Evolutionary conservation across 495 filamentous ascomycete species (phyloP).

Genomic region (Aspergillus wentii): DNA sequence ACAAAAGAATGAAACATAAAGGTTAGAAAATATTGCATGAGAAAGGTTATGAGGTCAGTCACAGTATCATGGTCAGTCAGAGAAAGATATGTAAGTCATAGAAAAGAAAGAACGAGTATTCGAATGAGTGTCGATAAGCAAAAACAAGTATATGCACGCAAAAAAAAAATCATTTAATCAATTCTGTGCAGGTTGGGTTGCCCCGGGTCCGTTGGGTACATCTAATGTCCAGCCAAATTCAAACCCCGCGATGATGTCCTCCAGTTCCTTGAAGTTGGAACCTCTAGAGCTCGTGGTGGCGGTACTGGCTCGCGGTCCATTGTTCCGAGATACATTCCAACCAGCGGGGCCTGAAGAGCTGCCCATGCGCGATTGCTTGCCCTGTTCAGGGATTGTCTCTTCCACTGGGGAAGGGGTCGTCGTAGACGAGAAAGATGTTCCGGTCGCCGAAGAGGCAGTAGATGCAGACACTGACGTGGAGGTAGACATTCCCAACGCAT

Average conservation of each 20-base stretch:
- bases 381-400: not conserved
- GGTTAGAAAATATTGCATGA: too few species aligned
- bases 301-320: too few species aligned
- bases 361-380: not conserved
- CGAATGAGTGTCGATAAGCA: not conserved
- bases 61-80: too few species aligned
- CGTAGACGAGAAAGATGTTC: constrained; percentile 12
- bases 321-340: too few species aligned
- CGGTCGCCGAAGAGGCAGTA: constrained; percentile 5
- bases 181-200: not conserved
- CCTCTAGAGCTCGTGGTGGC: too few species aligned
- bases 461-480: constrained; percentile 10
- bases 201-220: too few species aligned
- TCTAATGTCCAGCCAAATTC: constrained; percentile 35
- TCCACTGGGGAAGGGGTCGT: constrained; percentile 2
- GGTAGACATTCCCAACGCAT: constrained; percentile 16
- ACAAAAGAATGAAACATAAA: too few species aligned
- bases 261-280: constrained; percentile 23
- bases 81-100: not conserved
- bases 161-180: constrained; percentile 1
- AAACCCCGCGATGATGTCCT: constrained; percentile 36
- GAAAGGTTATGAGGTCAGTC: too few species aligned
- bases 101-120: constrained; percentile 4
- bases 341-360: too few species aligned
- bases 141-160: not conserved